A percentile compares a stretch with the other conserved stretches of the same genome.
Evolutionary conservation across 106 monocot species (phyloP).

Genomic region (Dendrobium chrysotoxum): DNA sequence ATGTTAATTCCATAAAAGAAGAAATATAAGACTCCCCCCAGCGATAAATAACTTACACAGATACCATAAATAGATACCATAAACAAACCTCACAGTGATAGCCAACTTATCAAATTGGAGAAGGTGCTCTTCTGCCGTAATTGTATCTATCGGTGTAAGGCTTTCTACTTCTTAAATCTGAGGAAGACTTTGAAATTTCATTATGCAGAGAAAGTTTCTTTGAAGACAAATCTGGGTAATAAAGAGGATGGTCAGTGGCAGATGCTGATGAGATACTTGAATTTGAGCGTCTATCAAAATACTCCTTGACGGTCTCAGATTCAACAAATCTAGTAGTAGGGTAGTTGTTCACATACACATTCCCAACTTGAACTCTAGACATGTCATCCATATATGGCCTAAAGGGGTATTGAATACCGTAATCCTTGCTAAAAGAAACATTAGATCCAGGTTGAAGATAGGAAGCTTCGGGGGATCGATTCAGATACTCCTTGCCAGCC

Average conservation of each 20-base stretch:
- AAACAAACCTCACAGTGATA: too few relatives aligned
- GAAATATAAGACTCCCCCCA: too few relatives aligned
- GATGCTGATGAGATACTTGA: background rate
- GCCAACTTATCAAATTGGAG: too few relatives aligned
- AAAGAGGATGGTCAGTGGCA: constrained; percentile 8
- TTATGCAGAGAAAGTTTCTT: background rate
- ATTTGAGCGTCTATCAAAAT: constrained; percentile 9
- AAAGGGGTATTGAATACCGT: constrained; percentile 1
- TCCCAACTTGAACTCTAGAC: background rate
- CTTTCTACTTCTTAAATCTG: constrained; percentile 20
- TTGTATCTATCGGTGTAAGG: background rate
- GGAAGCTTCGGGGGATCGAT: background rate
- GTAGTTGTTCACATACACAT: background rate
- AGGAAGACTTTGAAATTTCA: constrained; percentile 4
- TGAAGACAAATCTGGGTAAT: constrained; percentile 11
- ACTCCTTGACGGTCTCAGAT: background rate
- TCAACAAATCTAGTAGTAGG: background rate
- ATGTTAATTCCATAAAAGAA: too few relatives aligned
- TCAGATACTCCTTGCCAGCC: background rate
- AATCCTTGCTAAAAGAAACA: constrained; percentile 7
- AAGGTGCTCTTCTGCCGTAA: too few relatives aligned
- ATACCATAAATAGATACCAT: too few relatives aligned
- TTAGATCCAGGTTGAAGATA: constrained; percentile 4
- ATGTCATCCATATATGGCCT: background rate
- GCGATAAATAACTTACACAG: too few relatives aligned